A percentile compares a stretch with the other conserved stretches of the same genome.
These are phyloP conservation scores for Cryptococcus sp. DNA, from an alignment of 1,284 basidiomycete genomes.

Conservation along the genomic window DNA sequence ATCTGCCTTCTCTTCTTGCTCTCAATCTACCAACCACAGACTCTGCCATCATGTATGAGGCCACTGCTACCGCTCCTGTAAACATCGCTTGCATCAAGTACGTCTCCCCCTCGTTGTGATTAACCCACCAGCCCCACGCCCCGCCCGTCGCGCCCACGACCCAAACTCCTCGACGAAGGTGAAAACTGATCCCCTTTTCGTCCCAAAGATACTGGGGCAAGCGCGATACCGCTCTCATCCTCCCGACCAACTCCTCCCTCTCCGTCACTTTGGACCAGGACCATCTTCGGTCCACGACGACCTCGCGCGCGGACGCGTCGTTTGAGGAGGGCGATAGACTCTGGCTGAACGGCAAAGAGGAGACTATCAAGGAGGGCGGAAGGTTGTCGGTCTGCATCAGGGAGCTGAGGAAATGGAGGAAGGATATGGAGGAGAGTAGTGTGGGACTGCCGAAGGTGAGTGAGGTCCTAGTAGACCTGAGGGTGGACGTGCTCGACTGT, in stretches of 20 bases:
- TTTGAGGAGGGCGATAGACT: slow-evolving; percentile 71
- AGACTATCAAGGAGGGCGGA: slow-evolving; percentile 77
- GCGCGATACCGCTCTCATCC: slow-evolving; percentile 87
- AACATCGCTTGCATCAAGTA: slow-evolving; percentile 97
- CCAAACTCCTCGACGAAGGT: not conserved
- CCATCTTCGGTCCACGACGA: slow-evolving; percentile 89
- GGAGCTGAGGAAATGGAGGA: slow-evolving; percentile 78
- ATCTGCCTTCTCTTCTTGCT: not conserved
- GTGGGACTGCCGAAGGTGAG: slow-evolving; percentile 63
- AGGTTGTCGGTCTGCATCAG: slow-evolving; percentile 79
- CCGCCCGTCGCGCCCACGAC: no score
- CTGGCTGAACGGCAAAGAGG: slow-evolving; percentile 92
- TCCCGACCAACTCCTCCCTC: slow-evolving; percentile 96
- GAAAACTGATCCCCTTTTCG: not conserved
- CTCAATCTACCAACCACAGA: not conserved
- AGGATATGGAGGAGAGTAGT: slow-evolving; percentile 68
- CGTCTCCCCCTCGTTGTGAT: slow-evolving; percentile 28
- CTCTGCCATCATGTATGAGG: slow-evolving; percentile 62
- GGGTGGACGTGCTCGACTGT: not conserved
- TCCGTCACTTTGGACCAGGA: slow-evolving; percentile 97
- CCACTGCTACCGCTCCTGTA: slow-evolving; percentile 87
- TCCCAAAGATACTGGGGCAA: slow-evolving; percentile 92
- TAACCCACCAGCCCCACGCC: no score
- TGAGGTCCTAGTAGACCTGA: not conserved
- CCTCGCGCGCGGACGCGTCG: slow-evolving; percentile 75